Percentiles rank a stretch among this genome's conserved stretches.
Conservation (phyloP, 768 basidiomycete genomes). For the Mycena haematopus region DNA sequence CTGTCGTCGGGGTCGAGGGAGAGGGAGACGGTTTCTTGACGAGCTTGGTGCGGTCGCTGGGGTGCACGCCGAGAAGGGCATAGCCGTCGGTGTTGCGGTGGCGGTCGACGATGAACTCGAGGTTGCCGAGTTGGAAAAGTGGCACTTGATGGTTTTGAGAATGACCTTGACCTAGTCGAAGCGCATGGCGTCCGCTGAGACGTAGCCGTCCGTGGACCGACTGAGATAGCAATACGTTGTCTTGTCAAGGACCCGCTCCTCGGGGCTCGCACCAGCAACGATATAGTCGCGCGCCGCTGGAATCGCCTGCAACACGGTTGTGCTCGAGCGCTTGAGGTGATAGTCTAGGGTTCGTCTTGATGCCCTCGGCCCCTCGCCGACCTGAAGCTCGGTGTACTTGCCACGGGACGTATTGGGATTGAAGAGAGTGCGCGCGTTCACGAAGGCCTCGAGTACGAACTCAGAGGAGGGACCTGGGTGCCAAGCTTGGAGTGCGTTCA, state of each 20-base stretch:
- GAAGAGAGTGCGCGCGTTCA: slow-evolving; percentile 88
- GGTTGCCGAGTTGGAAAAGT: slow-evolving; percentile 94
- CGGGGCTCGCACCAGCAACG: slow-evolving; percentile 85
- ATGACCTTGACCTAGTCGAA: slow-evolving; percentile 69
- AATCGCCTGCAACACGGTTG: slow-evolving; percentile 83
- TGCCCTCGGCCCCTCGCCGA: slow-evolving; percentile 90
- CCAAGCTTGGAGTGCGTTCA: slow-evolving; percentile 90
- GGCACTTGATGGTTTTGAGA: slow-evolving; percentile 90
- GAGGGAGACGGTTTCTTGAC: slow-evolving; percentile 96
- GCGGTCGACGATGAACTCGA: slow-evolving; percentile 89
- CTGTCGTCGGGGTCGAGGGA: slow-evolving; percentile 96
- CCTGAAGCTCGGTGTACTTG: slow-evolving; percentile 98
- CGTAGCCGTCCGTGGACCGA: slow-evolving; percentile 54
- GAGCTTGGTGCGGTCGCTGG: slow-evolving; percentile 82
- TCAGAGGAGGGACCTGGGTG: slow-evolving; percentile 87
- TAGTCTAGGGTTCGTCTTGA: slow-evolving; percentile 98
- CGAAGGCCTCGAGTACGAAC: slow-evolving; percentile 95
- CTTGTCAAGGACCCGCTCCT: slow-evolving; percentile 87
- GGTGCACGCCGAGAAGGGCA: slow-evolving; percentile 85
- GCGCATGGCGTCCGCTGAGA: slow-evolving; percentile 79
- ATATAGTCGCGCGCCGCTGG: slow-evolving; percentile 95
- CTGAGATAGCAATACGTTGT: slow-evolving; percentile 88
- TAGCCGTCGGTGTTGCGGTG: slow-evolving; percentile 75
- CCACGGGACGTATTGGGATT: slow-evolving; percentile 97
- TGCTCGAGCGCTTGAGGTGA: slow-evolving; percentile 93